These are phyloP conservation scores for Baeospora myosura DNA, from an alignment of 1,284 basidiomycete genomes.

Conservation along the genomic window DNA sequence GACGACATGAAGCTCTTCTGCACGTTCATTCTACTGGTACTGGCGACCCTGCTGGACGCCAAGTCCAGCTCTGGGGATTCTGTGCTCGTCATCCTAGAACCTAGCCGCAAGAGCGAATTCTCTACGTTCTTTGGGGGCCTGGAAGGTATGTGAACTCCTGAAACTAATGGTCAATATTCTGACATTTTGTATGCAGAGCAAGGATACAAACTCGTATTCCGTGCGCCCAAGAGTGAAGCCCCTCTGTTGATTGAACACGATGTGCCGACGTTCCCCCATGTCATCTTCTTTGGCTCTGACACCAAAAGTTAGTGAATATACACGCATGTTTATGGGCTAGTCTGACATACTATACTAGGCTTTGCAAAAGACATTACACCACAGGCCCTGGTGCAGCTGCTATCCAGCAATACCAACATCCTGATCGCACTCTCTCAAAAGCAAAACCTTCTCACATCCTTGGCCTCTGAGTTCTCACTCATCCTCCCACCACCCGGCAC, in stretches of 20 bases:
- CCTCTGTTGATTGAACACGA: slow-evolving; percentile 67
- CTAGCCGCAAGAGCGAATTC: slow-evolving; percentile 60
- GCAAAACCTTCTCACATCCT: slow-evolving; percentile 61
- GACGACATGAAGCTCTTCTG: slow-evolving; percentile 36
- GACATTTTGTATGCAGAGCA: slow-evolving; percentile 37
- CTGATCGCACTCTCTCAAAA: slow-evolving; percentile 75
- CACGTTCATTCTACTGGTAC: slow-evolving; percentile 6
- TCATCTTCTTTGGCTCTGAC: slow-evolving; percentile 78
- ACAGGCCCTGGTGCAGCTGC: slow-evolving; percentile 71
- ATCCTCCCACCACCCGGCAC: slow-evolving; percentile 68
- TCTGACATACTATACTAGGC: slow-evolving; percentile 33
- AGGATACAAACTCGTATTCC: slow-evolving; percentile 80
- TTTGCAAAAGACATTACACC: slow-evolving; percentile 76
- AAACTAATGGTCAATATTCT: too few species aligned
- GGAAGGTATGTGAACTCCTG: slow-evolving; percentile 46
- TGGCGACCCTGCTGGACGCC: slow-evolving; percentile 37
- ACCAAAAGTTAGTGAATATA: slow-evolving; percentile 58
- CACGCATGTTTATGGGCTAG: neutral
- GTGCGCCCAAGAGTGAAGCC: slow-evolving; percentile 63
- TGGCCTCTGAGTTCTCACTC: slow-evolving; percentile 73
- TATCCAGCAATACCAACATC: slow-evolving; percentile 74
- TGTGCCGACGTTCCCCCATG: slow-evolving; percentile 70
- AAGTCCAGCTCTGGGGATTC: slow-evolving; percentile 79
- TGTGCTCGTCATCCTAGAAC: slow-evolving; percentile 80
- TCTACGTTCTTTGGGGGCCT: slow-evolving; percentile 77